Conservation (phyloP, 352 stramenopile species). For the Phytophthora ramorum region DNA sequence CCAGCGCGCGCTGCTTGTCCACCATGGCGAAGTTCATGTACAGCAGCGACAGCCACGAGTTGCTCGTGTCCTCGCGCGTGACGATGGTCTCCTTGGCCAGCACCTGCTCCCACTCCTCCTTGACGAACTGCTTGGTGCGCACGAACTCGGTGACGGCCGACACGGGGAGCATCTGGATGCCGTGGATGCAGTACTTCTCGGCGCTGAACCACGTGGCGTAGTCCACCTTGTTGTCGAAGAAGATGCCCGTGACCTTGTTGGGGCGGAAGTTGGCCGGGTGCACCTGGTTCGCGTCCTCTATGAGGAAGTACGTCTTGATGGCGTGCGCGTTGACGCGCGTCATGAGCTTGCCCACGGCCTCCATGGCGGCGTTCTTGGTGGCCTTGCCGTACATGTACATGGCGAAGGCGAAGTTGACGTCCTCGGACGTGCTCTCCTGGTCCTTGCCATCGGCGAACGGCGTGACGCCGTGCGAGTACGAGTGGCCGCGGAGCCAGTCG, state of each 20-base stretch:
- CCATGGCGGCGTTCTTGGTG: conserved; percentile 43
- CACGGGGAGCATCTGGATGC: conserved; percentile 84
- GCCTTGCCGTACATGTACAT: conserved; percentile 61
- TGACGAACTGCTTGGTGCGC: conserved; percentile 57
- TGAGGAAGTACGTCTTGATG: conserved; percentile 73
- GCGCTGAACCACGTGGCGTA: conserved; percentile 83
- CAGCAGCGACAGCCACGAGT: conserved; percentile 60
- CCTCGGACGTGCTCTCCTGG: conserved; percentile 71
- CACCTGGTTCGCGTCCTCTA: conserved; percentile 50
- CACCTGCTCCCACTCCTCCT: conserved; percentile 70
- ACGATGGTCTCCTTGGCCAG: conserved; percentile 59
- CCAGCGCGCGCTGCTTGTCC: conserved; percentile 54
- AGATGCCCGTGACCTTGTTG: conserved; percentile 83
- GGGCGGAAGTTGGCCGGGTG: conserved; percentile 53
- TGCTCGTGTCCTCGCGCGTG: conserved; percentile 40
- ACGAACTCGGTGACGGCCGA: conserved; percentile 68
- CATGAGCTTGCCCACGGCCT: conserved; percentile 55
- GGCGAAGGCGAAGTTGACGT: conserved; percentile 72
- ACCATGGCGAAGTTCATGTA: conserved; percentile 72
- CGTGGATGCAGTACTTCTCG: conserved; percentile 81
- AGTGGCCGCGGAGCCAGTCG: conserved; percentile 76
- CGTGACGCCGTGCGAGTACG: conserved; percentile 75
- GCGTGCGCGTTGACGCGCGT: conserved; percentile 53
- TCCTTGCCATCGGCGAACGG: conserved; percentile 70
- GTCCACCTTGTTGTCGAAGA: conserved; percentile 82